A percentile compares a stretch with the other conserved stretches of the same genome.
phyloP scores from a whole-genome alignment of 306 rosid genomes.

The Vigna unguiculata region DNA sequence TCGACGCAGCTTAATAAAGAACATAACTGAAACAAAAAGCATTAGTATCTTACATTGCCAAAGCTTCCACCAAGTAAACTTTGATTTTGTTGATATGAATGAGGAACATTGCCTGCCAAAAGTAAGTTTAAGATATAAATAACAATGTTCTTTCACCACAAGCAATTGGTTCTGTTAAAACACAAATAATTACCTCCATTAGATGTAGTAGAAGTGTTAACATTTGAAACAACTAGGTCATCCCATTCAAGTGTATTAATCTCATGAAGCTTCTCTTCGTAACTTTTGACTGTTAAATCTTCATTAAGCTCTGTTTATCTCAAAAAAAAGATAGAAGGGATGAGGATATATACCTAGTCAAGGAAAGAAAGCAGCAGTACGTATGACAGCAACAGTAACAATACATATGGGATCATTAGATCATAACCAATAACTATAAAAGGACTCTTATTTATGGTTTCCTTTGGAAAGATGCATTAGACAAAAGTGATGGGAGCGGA shows the following conservation, averaged over 20 bases:
- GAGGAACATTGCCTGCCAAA: slow-evolving; percentile 58
- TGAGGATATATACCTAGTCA: slow-evolving; percentile 45
- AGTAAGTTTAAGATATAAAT: slow-evolving; percentile 19
- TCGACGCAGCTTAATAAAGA: slow-evolving; percentile 27
- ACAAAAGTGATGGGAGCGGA: background rate
- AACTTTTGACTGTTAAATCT: slow-evolving; percentile 54
- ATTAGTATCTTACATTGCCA: slow-evolving; percentile 58
- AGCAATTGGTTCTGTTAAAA: slow-evolving; percentile 43
- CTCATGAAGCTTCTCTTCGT: slow-evolving; percentile 78
- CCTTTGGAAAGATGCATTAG: slow-evolving; percentile 28
- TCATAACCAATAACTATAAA: slow-evolving; percentile 18
- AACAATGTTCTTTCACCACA: slow-evolving; percentile 37
- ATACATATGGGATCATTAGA: slow-evolving; percentile 1
- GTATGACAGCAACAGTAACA: slow-evolving; percentile 15
- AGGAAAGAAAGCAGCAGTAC: slow-evolving; percentile 36
- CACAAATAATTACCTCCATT: slow-evolving; percentile 67
- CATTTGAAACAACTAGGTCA: slow-evolving; percentile 73
- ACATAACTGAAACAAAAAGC: slow-evolving; percentile 23
- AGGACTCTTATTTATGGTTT: slow-evolving; percentile 10
- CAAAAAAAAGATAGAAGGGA: slow-evolving; percentile 37
- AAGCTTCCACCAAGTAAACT: slow-evolving; percentile 52
- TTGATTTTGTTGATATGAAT: slow-evolving; percentile 63
- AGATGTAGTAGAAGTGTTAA: slow-evolving; percentile 46
- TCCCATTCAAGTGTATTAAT: slow-evolving; percentile 98
- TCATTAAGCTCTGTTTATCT: slow-evolving; percentile 59